Base-by-base conservation (phyloP, 208 protist genomes). In the Crithidia sp. region DNA sequence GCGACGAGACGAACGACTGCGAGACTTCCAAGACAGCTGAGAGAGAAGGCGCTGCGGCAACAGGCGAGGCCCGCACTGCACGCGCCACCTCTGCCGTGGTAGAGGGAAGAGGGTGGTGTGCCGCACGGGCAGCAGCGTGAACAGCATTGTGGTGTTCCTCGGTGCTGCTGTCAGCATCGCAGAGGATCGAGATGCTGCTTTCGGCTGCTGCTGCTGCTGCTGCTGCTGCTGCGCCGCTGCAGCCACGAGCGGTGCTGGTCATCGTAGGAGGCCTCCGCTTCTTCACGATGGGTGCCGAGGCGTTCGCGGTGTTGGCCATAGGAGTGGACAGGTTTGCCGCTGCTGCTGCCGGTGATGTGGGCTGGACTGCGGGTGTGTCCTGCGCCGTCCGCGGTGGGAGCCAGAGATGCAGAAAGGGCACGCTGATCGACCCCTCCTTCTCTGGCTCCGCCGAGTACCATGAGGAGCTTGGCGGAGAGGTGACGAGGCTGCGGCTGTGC, bases 341-440 rank as follows among this genome's bases (percentile, higher is more conserved):
- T 47, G 57, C 57, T 62, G 7, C 39, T 62, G 57, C 13, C 13
- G 39, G 7, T 43, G 39, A 4, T 47, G 57, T 17, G 7, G 12
- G 28, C 8, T 8, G 5, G 12, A 14, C 50, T 55, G 16, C 50
- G 28, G 28, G 28, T 28, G 28, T 12, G 50, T 17, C 6, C 7
- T 5, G 50, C 50, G 45, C 12, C 12, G 45, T 49, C 45, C 50
- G 50, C n/a, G 60, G 60, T 39, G 60, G 60, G 2, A 66, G 60
- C 60, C 60, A 66, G 6, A 66, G 45, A 37, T 54, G 41, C 2
- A 66, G 60, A 39, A 66, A 66, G 10, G 60, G 60, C 28, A 66
- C 60, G 16, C 60, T 66, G 39, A 54, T 17, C n/a, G 60, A 66
- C 14, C 7, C 12, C 19, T 54, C 44, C 19, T 17, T 28, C 2